phyloP scores from a whole-genome alignment of 2,329 filamentous ascomycete species.

The Fusarium caatingaense region DNA sequence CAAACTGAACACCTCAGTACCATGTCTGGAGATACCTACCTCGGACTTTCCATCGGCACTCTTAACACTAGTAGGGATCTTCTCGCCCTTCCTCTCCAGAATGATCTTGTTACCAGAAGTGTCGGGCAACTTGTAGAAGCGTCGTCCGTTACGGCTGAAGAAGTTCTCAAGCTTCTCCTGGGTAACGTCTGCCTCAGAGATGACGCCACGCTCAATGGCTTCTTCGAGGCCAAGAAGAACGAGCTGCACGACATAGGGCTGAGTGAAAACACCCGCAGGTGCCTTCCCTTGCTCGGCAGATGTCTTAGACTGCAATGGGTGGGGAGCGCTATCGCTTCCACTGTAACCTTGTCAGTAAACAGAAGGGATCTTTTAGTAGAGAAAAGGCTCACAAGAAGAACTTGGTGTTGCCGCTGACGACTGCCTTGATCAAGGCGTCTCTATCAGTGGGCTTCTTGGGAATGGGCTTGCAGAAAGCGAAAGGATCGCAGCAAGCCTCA shows the following conservation, averaged over 20 bases:
- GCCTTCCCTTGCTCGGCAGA: slow-evolving; percentile 60
- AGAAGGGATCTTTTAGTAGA: neutral
- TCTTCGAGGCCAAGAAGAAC: slow-evolving; percentile 72
- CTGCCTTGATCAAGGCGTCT: slow-evolving; percentile 75
- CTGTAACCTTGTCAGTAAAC: slow-evolving; percentile 41
- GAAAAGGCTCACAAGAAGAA: slow-evolving; percentile 74
- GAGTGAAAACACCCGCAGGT: slow-evolving; percentile 83
- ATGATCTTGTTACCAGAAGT: slow-evolving; percentile 47
- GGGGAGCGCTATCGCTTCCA: slow-evolving; percentile 73
- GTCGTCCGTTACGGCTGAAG: slow-evolving; percentile 63
- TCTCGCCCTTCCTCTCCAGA: slow-evolving; percentile 56
- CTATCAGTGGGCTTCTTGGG: slow-evolving; percentile 79
- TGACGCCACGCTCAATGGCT: slow-evolving; percentile 65
- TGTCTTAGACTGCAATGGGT: slow-evolving; percentile 69
- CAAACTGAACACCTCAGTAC: slow-evolving; percentile 56
- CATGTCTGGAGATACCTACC: slow-evolving; percentile 58
- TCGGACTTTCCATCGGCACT: slow-evolving; percentile 54
- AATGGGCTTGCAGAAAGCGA: slow-evolving; percentile 80
- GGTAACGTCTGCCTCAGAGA: slow-evolving; percentile 64
- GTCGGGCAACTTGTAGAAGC: slow-evolving; percentile 62
- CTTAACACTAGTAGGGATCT: slow-evolving; percentile 54
- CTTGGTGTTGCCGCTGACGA: slow-evolving; percentile 68
- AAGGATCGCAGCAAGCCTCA: slow-evolving; percentile 69
- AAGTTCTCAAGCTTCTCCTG: slow-evolving; percentile 66
- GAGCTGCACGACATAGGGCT: slow-evolving; percentile 74